Evolutionary conservation across 768 basidiomycete genomes (phyloP).

Genomic region (Suillus ampliporus): DNA sequence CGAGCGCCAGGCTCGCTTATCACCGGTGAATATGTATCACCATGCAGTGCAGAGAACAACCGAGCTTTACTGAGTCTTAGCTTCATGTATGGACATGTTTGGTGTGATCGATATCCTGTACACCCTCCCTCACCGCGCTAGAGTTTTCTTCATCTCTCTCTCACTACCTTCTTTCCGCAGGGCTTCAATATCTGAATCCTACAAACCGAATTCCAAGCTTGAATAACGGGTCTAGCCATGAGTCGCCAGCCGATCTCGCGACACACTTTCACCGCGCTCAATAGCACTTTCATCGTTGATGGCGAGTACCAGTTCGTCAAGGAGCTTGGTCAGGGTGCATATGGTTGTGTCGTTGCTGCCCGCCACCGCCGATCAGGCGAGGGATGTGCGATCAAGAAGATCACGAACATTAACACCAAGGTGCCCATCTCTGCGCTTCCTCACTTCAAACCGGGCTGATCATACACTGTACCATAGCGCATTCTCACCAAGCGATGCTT

Average conservation of each 20-base stretch:
- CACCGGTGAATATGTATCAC: neutral
- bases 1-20: neutral
- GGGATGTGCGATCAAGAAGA: conserved; percentile 95
- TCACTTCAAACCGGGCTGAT: conserved; percentile 16
- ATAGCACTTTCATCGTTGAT: conserved; percentile 88
- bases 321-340: conserved; percentile 95
- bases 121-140: neutral
- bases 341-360: conserved; percentile 90
- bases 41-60: conserved; percentile 8
- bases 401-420: conserved; percentile 92
- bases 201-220: neutral
- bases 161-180: neutral
- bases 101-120: conserved; percentile 35
- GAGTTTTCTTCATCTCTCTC: neutral
- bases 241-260: conserved; percentile 52
- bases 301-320: conserved; percentile 93
- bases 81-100: conserved; percentile 32
- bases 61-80: too few relatives aligned
- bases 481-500: conserved; percentile 97
- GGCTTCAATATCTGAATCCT: neutral
- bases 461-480: conserved; percentile 51
- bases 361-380: conserved; percentile 84
- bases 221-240: neutral
- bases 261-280: conserved; percentile 82
- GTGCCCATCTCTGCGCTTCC: conserved; percentile 40